A percentile compares a stretch with the other conserved stretches of the same genome.
These are phyloP conservation scores for Didymella keratinophila DNA, from an alignment of 2,329 filamentous ascomycete species.

Conservation along the genomic window DNA sequence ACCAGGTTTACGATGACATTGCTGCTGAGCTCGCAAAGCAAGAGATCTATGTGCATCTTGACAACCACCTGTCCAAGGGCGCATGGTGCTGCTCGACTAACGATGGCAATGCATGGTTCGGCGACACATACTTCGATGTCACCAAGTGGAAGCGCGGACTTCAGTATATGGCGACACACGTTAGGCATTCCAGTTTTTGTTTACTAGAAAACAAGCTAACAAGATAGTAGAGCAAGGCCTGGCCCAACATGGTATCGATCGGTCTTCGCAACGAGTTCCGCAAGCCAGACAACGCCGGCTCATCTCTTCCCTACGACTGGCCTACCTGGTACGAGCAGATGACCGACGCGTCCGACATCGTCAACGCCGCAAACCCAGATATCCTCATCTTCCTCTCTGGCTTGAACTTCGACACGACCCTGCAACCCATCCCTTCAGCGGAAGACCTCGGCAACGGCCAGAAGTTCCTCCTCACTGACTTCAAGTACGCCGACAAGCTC, in stretches of 20 bases:
- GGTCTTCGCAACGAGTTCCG: conserved; percentile 64
- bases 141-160: conserved; percentile 68
- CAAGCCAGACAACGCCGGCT: conserved; percentile 37
- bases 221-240: conserved; percentile 42
- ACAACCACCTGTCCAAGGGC: conserved; percentile 49
- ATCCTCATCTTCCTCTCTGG: conserved; percentile 68
- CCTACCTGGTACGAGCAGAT: conserved; percentile 62
- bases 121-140: conserved; percentile 63
- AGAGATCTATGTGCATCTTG: conserved; percentile 45
- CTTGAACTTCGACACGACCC: conserved; percentile 64
- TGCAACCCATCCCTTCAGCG: conserved; percentile 61
- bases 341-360: conserved; percentile 58
- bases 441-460: conserved; percentile 59
- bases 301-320: conserved; percentile 62
- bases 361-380: conserved; percentile 61
- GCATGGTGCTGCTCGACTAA: conserved; percentile 42
- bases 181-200: conserved; percentile 10
- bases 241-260: conserved; percentile 62
- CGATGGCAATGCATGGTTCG: conserved; percentile 70
- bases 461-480: conserved; percentile 58
- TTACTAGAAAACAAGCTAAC: background rate
- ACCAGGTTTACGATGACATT: conserved; percentile 60
- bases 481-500: conserved; percentile 62
- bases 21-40: conserved; percentile 61
- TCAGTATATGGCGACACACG: conserved; percentile 67